Evolutionary conservation across 768 basidiomycete genomes (phyloP).

Genomic region (Tylopilus subfusipes): DNA sequence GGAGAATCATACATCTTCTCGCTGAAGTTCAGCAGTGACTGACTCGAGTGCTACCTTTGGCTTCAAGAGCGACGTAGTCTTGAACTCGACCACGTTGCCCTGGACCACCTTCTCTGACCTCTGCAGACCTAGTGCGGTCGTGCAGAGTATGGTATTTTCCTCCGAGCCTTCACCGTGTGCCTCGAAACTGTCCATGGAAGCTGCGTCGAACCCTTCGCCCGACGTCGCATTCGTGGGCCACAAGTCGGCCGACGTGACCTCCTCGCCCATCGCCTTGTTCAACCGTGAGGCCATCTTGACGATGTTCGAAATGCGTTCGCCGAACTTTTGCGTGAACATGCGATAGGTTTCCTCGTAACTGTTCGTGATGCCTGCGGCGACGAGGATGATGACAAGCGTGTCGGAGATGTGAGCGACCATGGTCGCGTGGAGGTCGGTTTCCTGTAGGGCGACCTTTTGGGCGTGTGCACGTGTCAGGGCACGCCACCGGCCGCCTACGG

Average conservation of each 20-base stretch:
- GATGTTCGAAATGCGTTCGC: slow-evolving; percentile 33
- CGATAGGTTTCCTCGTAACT: slow-evolving; percentile 32
- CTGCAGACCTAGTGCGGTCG: slow-evolving; percentile 53
- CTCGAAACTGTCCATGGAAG: slow-evolving; percentile 47
- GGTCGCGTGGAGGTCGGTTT: slow-evolving; percentile 30
- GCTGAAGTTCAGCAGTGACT: slow-evolving; percentile 29
- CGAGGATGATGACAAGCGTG: slow-evolving; percentile 41
- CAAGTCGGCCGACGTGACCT: slow-evolving; percentile 54
- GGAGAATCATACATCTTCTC: slow-evolving; percentile 19
- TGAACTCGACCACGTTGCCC: slow-evolving; percentile 46
- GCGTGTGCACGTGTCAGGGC: slow-evolving; percentile 50
- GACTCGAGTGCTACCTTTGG: slow-evolving; percentile 52
- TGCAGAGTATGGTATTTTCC: slow-evolving; percentile 43
- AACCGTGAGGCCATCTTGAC: slow-evolving; percentile 31
- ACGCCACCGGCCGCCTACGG: slow-evolving; percentile 54
- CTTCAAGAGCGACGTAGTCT: slow-evolving; percentile 45
- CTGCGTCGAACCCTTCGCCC: slow-evolving; percentile 39
- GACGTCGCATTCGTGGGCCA: slow-evolving; percentile 46
- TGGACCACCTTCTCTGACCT: slow-evolving; percentile 34
- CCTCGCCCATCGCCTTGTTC: slow-evolving; percentile 54
- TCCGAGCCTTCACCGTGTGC: slow-evolving; percentile 9
- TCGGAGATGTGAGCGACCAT: slow-evolving; percentile 45
- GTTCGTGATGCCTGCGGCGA: slow-evolving; percentile 38
- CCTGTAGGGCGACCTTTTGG: slow-evolving; percentile 30
- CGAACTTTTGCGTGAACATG: slow-evolving; percentile 32